Evolutionary conservation across 2,329 filamentous ascomycete species (phyloP).

Genomic region (Neophaeococcomyces mojaviensis): DNA sequence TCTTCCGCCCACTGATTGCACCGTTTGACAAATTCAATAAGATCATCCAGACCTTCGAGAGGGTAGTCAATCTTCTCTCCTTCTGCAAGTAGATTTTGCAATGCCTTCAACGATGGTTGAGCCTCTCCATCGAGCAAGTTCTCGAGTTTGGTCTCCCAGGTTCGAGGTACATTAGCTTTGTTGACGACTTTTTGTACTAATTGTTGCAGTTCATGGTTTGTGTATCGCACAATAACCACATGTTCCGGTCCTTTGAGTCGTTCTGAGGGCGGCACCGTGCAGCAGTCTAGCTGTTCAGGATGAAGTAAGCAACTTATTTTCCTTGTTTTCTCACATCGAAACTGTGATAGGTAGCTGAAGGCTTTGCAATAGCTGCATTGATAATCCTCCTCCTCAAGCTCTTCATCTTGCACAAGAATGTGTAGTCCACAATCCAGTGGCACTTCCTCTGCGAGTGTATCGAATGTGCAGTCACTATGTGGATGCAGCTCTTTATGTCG

Average conservation of each 20-base stretch:
- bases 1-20: conserved; percentile 98
- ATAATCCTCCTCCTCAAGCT: conserved; percentile 84
- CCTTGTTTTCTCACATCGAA: conserved; percentile 72
- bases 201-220: conserved; percentile 59
- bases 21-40: conserved; percentile 85
- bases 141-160: conserved; percentile 85
- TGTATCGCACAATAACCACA: conserved; percentile 67
- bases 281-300: conserved; percentile 73
- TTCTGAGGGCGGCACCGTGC: conserved; percentile 58
- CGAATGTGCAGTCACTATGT: conserved; percentile 48
- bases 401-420: conserved; percentile 61
- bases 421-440: conserved; percentile 50
- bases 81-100: conserved; percentile 78
- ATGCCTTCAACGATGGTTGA: conserved; percentile 74
- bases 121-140: conserved; percentile 75
- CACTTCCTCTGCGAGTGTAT: conserved; percentile 25
- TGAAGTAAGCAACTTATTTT: conserved; percentile 79
- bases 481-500: conserved; percentile 52
- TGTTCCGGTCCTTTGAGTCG: conserved; percentile 66
- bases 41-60: conserved; percentile 69
- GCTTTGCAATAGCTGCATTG: conserved; percentile 88
- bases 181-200: conserved; percentile 72
- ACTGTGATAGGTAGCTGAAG: conserved; percentile 84
- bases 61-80: conserved; percentile 94
- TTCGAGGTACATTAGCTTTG: conserved; percentile 75